Evolutionary conservation across 306 rosid species (phyloP).

Genomic region (Cucurbita ficifolia): DNA sequence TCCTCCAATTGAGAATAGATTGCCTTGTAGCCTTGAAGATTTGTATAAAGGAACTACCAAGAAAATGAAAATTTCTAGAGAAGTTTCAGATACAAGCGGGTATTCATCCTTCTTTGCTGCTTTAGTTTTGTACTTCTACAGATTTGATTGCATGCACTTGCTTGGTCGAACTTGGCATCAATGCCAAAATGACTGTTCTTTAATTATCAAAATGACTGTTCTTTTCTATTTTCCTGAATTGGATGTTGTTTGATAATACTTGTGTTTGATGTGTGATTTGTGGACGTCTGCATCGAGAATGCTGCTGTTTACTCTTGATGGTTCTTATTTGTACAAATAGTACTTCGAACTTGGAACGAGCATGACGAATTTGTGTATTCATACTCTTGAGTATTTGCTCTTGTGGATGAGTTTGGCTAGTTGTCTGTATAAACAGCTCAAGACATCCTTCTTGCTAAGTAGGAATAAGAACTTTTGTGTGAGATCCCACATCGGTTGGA

Average conservation of each 20-base stretch:
- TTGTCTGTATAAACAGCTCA: not conserved
- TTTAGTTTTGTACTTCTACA: not conserved
- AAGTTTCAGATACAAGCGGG: conserved; percentile 42
- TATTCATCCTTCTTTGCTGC: conserved; percentile 10
- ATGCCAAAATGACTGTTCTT: too few species aligned
- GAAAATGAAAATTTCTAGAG: conserved; percentile 58
- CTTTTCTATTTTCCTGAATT: not conserved
- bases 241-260: not conserved
- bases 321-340: too few species aligned
- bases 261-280: not conserved
- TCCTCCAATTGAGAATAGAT: conserved; percentile 35
- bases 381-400: not conserved
- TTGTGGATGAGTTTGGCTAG: not conserved
- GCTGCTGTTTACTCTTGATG: not conserved
- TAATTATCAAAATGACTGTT: too few species aligned
- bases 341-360: too few species aligned
- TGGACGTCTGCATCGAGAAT: not conserved
- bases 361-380: not conserved
- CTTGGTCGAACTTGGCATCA: not conserved
- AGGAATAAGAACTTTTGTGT: not conserved
- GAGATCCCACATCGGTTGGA: too few species aligned
- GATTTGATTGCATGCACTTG: too few species aligned
- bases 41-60: conserved; percentile 37
- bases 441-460: not conserved
- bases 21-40: conserved; percentile 53